These are phyloP conservation scores for Chaetomium cochliodes DNA, from an alignment of 495 filamentous ascomycete genomes.

Conservation along the genomic window DNA sequence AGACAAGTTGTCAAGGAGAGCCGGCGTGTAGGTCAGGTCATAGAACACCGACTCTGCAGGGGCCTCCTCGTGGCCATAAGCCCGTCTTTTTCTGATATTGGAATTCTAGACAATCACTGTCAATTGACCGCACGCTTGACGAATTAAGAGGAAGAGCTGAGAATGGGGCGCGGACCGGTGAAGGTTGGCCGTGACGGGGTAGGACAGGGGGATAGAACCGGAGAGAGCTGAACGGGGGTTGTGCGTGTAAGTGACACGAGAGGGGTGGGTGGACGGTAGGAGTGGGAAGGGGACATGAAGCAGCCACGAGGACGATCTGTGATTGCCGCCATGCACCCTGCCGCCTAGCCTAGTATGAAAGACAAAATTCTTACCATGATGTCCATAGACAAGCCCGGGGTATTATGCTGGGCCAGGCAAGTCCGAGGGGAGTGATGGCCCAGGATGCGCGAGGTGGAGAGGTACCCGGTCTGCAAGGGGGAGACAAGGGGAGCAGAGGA, in stretches of 20 bases:
- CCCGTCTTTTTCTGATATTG: slow-evolving; percentile 51
- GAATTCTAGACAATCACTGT: slow-evolving; percentile 50
- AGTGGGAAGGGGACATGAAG: slow-evolving; percentile 19
- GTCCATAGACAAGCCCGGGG: slow-evolving; percentile 22
- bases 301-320: slow-evolving; percentile 27
- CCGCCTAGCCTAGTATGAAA: slow-evolving; percentile 30
- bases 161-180: slow-evolving; percentile 35
- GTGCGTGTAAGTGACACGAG: slow-evolving; percentile 31
- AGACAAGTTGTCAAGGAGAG: slow-evolving; percentile 33
- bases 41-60: slow-evolving; percentile 42
- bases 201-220: slow-evolving; percentile 22
- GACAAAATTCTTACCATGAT: slow-evolving; percentile 46
- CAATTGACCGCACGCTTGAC: slow-evolving; percentile 44
- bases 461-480: slow-evolving; percentile 31
- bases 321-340: slow-evolving; percentile 37
- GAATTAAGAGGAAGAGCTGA: slow-evolving; percentile 24
- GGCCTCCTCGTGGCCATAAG: slow-evolving; percentile 43
- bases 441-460: slow-evolving; percentile 30
- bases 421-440: slow-evolving; percentile 28
- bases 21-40: slow-evolving; percentile 35
- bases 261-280: slow-evolving; percentile 20
- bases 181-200: slow-evolving; percentile 24
- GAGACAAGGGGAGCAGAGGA: slow-evolving; percentile 22
- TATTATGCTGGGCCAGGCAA: slow-evolving; percentile 45
- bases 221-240: slow-evolving; percentile 38